A percentile compares a stretch with the other conserved stretches of the same genome.
phyloP scores from a whole-genome alignment of 208 protist species.

The Leishmania major region DNA sequence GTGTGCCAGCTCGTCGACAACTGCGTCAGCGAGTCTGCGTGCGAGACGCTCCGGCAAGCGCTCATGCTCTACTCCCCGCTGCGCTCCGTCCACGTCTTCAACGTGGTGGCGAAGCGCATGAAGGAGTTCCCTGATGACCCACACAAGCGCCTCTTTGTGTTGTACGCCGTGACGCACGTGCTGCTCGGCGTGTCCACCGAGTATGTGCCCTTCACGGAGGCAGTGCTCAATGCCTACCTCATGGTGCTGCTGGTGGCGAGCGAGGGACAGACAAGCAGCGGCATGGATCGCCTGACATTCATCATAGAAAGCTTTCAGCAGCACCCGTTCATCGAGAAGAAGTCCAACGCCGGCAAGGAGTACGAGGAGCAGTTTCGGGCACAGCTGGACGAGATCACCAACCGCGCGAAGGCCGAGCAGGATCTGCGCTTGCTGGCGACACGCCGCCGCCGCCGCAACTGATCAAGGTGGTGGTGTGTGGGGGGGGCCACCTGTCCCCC shows the following conservation, averaged over 20 bases:
- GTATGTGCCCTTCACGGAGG: slow-evolving; percentile 53
- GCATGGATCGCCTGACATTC: slow-evolving; percentile 64
- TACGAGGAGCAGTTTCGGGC: slow-evolving; percentile 61
- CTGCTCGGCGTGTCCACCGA: slow-evolving; percentile 59
- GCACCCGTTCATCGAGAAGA: slow-evolving; percentile 65
- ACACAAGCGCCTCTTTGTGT: slow-evolving; percentile 77
- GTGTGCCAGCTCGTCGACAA: slow-evolving; percentile 73
- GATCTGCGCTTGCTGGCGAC: slow-evolving; percentile 63
- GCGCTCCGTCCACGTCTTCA: slow-evolving; percentile 76
- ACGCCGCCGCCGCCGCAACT: slow-evolving; percentile 35
- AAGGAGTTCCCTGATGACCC: slow-evolving; percentile 77
- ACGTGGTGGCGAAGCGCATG: slow-evolving; percentile 84
- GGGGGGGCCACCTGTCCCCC: not conserved
- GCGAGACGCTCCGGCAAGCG: slow-evolving; percentile 54
- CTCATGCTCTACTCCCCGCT: slow-evolving; percentile 68
- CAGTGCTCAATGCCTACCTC: slow-evolving; percentile 72
- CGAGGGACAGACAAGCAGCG: slow-evolving; percentile 67
- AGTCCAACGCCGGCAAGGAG: slow-evolving; percentile 48
- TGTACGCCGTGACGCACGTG: slow-evolving; percentile 79
- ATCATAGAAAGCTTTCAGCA: slow-evolving; percentile 77
- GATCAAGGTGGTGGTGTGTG: not conserved
- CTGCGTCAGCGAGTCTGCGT: slow-evolving; percentile 63
- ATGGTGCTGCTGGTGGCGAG: slow-evolving; percentile 79
- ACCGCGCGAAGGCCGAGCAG: slow-evolving; percentile 72
- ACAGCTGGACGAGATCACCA: slow-evolving; percentile 68